Base-by-base conservation (phyloP, 441 rosid genomes). In the Adansonia madagascariensis region DNA sequence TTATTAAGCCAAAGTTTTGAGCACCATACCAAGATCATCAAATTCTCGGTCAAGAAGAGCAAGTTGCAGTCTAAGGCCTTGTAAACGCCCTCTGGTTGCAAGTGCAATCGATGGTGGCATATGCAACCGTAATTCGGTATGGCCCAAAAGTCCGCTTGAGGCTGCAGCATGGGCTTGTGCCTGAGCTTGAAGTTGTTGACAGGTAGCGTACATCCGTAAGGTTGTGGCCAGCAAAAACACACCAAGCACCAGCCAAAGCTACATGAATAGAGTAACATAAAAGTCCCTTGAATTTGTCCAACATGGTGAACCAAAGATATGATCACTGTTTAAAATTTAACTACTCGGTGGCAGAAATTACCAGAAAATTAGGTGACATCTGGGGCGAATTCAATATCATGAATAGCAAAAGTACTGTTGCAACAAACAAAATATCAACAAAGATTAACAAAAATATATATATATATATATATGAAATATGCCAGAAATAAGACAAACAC, bases 151-250 rank as follows among this genome's bases (percentile, higher is more conserved):
- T 43, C 89, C 87, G 78, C 84, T 81, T 56, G 87, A 84, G 46
- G 84, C 85, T 4, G 86, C 85, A 52, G 86, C 82, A 74, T 84
- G 89, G 80, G 84, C 84, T 62, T 84, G 78, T 52, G 87, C 85
- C 78, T 81, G 89, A 74, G 85, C 87, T 81, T 80, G 87, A 74
- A 86, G 86, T 76, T 84, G 89, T 71, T 86, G 89, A 79, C 89
- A 86, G 59, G 87, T 84, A 55, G 88, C 88, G 35, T 86, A 86
- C 88, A 86, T 86, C 82, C 86, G 76, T 9, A 86, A 79, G 84
- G 82, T 83, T 20, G 86, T 86, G 43, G 87, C 89, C 81, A 86
- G 70, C 63, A 86, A 62, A 81, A 84, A 86, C 64, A 84, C 78
- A 14, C 87, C 81, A 2, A 86, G 86, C 15, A 86, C 87, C 35